Evolutionary conservation across 176 grass and related monocot genomes (phyloP).

Genomic region (Zoysia pacifica): DNA sequence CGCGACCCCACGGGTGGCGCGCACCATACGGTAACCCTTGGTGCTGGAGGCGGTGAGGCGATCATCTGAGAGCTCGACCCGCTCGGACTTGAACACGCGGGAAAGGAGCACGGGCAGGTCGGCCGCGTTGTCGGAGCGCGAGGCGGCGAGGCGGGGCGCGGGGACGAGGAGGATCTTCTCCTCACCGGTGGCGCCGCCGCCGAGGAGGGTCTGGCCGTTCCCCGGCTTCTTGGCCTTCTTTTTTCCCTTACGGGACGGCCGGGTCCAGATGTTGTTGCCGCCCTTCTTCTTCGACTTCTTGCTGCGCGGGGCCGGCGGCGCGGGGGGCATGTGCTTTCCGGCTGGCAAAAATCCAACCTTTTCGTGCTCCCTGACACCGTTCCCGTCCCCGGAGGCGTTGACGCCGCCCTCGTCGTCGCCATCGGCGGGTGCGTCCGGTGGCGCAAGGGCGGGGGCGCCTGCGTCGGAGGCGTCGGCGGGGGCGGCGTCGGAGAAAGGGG

Average conservation of each 20-base stretch:
- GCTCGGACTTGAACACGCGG: constrained; percentile 77
- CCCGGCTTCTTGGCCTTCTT: constrained; percentile 61
- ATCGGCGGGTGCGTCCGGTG: background rate
- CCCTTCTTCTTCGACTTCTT: constrained; percentile 91
- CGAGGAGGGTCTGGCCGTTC: background rate
- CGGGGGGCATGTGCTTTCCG: constrained; percentile 42
- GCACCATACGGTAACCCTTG: constrained; percentile 94
- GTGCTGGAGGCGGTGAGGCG: constrained; percentile 71
- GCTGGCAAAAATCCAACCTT: too few relatives aligned
- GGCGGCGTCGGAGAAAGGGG: constrained; percentile 38
- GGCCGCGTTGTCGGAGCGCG: constrained; percentile 64
- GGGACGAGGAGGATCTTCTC: constrained; percentile 78
- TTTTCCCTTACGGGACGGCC: constrained; percentile 83
- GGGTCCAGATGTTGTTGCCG: constrained; percentile 75
- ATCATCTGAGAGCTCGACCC: constrained; percentile 72
- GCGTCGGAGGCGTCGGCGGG: constrained; percentile 48
- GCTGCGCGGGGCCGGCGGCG: constrained; percentile 38
- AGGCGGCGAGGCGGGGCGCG: constrained; percentile 57
- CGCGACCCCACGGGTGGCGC: constrained; percentile 75
- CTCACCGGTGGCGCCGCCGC: constrained; percentile 35
- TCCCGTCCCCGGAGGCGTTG: constrained; percentile 28
- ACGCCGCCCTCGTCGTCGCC: constrained; percentile 44
- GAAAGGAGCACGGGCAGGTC: constrained; percentile 74
- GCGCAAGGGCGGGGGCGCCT: background rate
- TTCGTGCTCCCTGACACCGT: constrained; percentile 28